Percentiles rank a stretch among this genome's conserved stretches.
Evolutionary conservation across 352 stramenopile genomes (phyloP).

Genomic region (Phytophthora sojae): DNA sequence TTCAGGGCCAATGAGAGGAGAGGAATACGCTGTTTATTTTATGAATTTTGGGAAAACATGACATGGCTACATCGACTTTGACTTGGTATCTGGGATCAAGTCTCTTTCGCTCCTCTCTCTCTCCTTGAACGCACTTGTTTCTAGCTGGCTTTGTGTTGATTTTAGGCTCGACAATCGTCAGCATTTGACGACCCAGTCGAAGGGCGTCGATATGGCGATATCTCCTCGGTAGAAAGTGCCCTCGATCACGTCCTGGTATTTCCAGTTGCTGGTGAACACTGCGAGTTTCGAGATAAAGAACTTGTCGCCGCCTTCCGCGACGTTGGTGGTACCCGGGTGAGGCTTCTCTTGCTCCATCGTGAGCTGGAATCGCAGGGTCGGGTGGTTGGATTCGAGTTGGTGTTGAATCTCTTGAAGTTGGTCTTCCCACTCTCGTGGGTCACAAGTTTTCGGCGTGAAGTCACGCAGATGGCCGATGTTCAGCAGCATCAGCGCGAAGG

Average conservation of each 20-base stretch:
- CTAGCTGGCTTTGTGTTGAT: not conserved
- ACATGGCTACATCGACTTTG: slow-evolving; percentile 10
- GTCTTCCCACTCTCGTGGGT: slow-evolving; percentile 37
- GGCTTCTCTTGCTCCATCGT: slow-evolving; percentile 44
- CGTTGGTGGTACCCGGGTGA: slow-evolving; percentile 22
- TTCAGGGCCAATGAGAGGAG: not conserved
- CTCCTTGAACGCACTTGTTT: slow-evolving; percentile 4
- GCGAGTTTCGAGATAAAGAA: slow-evolving; percentile 53
- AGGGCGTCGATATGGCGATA: slow-evolving; percentile 35
- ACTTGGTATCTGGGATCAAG: not conserved
- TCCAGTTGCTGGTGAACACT: slow-evolving; percentile 49
- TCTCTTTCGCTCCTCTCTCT: not conserved
- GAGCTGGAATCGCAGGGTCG: slow-evolving; percentile 48
- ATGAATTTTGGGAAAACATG: not conserved
- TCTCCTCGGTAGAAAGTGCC: slow-evolving; percentile 57
- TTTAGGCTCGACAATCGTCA: slow-evolving; percentile 7
- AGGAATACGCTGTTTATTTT: not conserved
- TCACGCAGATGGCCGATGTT: slow-evolving; percentile 47
- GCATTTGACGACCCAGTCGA: slow-evolving; percentile 40
- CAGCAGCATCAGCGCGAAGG: slow-evolving; percentile 50
- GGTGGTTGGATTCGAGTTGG: slow-evolving; percentile 37
- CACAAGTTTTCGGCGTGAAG: slow-evolving; percentile 21
- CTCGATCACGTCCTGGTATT: slow-evolving; percentile 45
- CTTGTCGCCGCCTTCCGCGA: slow-evolving; percentile 8
- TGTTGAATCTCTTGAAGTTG: slow-evolving; percentile 28